These are phyloP conservation scores for Pseudozyma sp. DNA, from an alignment of 1,284 basidiomycete species.

Conservation along the genomic window DNA sequence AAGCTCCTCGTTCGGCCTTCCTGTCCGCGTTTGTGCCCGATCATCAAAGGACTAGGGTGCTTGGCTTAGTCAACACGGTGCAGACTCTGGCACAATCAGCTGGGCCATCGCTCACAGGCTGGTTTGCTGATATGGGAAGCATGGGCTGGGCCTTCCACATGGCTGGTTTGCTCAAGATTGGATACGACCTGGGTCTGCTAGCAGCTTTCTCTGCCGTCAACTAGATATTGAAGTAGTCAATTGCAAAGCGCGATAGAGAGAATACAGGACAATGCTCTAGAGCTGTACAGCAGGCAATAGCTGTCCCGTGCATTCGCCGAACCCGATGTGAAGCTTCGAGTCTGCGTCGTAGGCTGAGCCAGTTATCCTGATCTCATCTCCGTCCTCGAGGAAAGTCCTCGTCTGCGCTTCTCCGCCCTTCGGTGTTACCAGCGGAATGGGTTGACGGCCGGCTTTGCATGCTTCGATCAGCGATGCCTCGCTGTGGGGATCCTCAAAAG, in stretches of 20 bases:
- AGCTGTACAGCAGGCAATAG: conserved; percentile 2
- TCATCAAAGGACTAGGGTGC: conserved; percentile 10
- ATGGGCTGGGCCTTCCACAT: conserved; percentile 30
- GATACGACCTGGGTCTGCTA: conserved; percentile 27
- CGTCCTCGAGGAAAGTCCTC: conserved; percentile 10
- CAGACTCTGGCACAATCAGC: conserved; percentile 28
- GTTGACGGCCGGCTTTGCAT: conserved; percentile 14
- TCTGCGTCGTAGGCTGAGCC: conserved; percentile 8
- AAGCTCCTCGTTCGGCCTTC: conserved; percentile 25
- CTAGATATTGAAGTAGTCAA: background rate
- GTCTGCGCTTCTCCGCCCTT: conserved; percentile 8
- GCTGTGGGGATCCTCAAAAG: conserved; percentile 12
- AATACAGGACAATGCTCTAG: background rate
- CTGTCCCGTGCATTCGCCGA: conserved; percentile 17
- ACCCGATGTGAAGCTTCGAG: conserved; percentile 17
- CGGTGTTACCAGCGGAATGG: conserved; percentile 8
- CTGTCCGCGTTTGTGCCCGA: conserved; percentile 17
- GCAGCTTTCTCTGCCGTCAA: conserved; percentile 18
- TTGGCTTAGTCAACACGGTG: conserved; percentile 24
- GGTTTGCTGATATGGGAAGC: conserved; percentile 7
- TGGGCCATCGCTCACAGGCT: conserved; percentile 22
- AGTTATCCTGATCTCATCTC: conserved; percentile 10
- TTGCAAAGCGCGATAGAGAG: background rate
- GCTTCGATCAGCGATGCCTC: conserved; percentile 24
- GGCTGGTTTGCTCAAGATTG: conserved; percentile 18